Base-by-base conservation (phyloP, 768 basidiomycete species). In the Pulveroboletus sp. region DNA sequence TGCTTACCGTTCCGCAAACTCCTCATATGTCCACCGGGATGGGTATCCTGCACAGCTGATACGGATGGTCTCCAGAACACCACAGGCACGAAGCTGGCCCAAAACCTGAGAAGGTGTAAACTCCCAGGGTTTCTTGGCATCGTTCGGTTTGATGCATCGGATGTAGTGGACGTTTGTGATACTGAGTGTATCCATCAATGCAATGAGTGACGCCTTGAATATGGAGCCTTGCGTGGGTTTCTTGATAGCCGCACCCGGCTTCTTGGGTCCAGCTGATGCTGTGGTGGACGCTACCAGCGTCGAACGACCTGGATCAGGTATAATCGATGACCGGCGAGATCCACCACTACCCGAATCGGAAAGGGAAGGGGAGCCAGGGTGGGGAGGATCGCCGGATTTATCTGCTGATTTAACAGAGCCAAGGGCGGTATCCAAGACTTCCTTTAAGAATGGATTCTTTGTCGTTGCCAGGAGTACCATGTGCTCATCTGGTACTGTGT, bases 21-120 rank as follows among this genome's bases (percentile, higher is more conserved):
- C 96, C 64, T 93, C 94, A 58, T 97, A 99, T 4, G 86, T 93
- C 96, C 96, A 98, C 31, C 96, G 80, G 11, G 93, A 93, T 27
- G 96, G 96, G 71, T 99, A 99, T 30, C 96, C 96, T 39, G 96
- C 96, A 69, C 96, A 98, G 70, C 91, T 93, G 65, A 99, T 99
- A 49, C 94, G 81, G 61, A 99, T 99, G 4, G 96, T 99, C 70
- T 99, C 96, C 37, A 99, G 77, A 47, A 99, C 96, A 83, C 96
- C 96, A 69, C 96, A 99, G 49, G 96, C 96, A 41, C 96, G 82
- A 27, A 99, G 73, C 67, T 99, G 96, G 17, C 91, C 84, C 39
- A 99, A 71, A 14, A 99, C 96, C 66, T 98, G 93, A 59, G 94
- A 91, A 30, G 94, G 91, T 27, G 87, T 83, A 63, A 97, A 94